A percentile compares a stretch with the other conserved stretches of the same genome.
These are phyloP conservation scores for Calendula officinalis DNA, from an alignment of 129 eudicot genomes.

Conservation along the genomic window DNA sequence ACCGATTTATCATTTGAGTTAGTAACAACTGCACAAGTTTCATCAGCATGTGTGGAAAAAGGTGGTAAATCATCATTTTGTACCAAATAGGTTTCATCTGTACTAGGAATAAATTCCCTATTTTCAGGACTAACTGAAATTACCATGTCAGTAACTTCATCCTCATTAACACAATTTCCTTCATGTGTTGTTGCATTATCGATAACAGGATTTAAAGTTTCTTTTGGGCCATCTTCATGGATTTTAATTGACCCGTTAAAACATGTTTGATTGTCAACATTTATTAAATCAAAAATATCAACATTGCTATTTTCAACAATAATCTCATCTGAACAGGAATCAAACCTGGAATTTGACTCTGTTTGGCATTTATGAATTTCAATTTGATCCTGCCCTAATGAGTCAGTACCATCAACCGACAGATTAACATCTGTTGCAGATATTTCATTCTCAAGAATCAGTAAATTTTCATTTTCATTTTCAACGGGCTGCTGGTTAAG, in stretches of 20 bases:
- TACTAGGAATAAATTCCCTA: conserved; percentile 14
- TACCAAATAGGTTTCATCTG: conserved; percentile 13
- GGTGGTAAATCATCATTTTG: conserved; percentile 23
- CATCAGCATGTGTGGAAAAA: conserved; percentile 20
- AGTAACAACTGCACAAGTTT: conserved; percentile 17
- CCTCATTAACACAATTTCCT: conserved; percentile 31
- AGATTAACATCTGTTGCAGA: conserved; percentile 24
- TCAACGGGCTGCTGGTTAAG: conserved; percentile 30
- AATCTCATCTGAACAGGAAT: conserved; percentile 20
- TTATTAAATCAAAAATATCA: background rate
- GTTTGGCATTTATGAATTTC: conserved; percentile 21
- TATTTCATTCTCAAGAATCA: conserved; percentile 32
- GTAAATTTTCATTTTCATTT: conserved; percentile 25
- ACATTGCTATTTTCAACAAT: conserved; percentile 16
- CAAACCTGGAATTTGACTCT: conserved; percentile 20
- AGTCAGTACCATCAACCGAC: conserved; percentile 20
- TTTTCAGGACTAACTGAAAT: conserved; percentile 12
- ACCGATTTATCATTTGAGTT: conserved; percentile 26
- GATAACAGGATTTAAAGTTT: conserved; percentile 10
- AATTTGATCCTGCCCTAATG: conserved; percentile 28
- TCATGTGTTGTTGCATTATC: conserved; percentile 19
- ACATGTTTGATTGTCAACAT: conserved; percentile 24
- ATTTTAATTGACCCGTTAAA: conserved; percentile 15
- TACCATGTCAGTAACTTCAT: conserved; percentile 26
- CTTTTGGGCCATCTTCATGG: conserved; percentile 27